Evolutionary conservation across 139 green algal genomes (phyloP), one percentile per base, ranked within the genome.

Genomic region (Choricystis sp.): DNA sequence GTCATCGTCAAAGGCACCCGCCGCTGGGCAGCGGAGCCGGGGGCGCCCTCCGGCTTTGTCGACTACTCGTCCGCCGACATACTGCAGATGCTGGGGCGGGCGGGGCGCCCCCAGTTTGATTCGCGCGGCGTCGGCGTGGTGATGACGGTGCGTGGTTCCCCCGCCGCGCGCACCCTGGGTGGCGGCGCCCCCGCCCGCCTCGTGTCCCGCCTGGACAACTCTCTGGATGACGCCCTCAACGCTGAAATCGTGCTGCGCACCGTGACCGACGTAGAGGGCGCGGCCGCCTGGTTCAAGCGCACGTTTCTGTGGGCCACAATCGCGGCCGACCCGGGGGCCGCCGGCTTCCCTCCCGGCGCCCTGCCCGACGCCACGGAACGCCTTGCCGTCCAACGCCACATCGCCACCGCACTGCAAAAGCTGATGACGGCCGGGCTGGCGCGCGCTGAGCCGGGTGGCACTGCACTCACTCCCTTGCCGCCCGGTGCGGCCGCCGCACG

Each of bases 51-150:
- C 56, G n/a, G 56, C 56, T 29, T 59, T 68, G n/a, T 5, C 22
- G 26, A 57, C 21, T 27, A 31, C 40, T 9, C 9, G 9, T 16
- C 9, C 9, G 9, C 20, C 19, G 31, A 1, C 19, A 21, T 69
- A 1, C 52, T 83, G 59, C 82, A 94, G 81, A 94, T 95, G 87
- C 68, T 86, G 22, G 87, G 86, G 1, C 74, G 88, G 28, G 89
- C 89, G 14, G 91, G 91, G 0, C 71, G 91, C 40, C 91, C 91
- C 0, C 90, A 97, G 72, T 97, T 93, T 78, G 91, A 97, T 73
- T 87, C 73, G 0, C 76, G 84, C 31, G 91, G 90, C 0, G 74
- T 85, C 16, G 87, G 86, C 4, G 89, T 97, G 28, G 94, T 97
- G 67, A 96, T 97, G 91, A 95, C 89, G 0, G 65, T 84, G 64